Conservation (phyloP, 768 basidiomycete species). For the Phaffia australis region DNA sequence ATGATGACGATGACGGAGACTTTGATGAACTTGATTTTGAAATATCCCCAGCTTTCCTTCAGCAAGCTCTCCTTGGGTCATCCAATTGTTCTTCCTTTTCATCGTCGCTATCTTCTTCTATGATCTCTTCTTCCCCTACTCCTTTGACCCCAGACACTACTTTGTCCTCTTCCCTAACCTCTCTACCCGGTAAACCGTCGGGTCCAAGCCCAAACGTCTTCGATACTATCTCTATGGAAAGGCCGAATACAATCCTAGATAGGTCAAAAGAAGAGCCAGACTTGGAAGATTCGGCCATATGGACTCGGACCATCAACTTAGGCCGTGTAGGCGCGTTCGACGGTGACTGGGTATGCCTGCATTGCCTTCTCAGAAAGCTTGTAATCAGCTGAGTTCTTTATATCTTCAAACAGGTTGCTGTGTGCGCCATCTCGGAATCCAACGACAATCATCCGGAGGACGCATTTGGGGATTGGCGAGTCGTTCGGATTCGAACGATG, state of each 20-base stretch:
- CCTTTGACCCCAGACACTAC: too few relatives aligned
- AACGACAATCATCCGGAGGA: neutral
- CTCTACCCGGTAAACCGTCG: neutral
- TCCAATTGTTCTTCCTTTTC: neutral
- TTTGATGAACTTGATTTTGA: conserved; percentile 5
- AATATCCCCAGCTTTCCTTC: conserved; percentile 25
- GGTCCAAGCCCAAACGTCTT: neutral
- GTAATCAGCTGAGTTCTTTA: conserved; percentile 52
- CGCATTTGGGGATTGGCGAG: conserved; percentile 12
- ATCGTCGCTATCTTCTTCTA: neutral
- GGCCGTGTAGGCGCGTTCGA: conserved; percentile 55
- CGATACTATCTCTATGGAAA: neutral
- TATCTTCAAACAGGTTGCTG: conserved; percentile 12
- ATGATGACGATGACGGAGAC: conserved; percentile 18
- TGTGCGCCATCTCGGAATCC: neutral
- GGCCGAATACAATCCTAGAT: neutral
- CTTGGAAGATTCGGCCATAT: conserved; percentile 50
- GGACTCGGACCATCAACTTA: conserved; percentile 54
- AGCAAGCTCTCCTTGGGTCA: conserved; percentile 18
- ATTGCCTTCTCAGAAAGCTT: conserved; percentile 32
- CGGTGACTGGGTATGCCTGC: conserved; percentile 61
- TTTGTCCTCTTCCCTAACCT: neutral
- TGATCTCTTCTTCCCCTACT: neutral
- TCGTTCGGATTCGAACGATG: conserved; percentile 14
- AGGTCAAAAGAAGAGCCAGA: neutral